Base-by-base conservation (phyloP, 2,329 filamentous ascomycete genomes). In the Cylindrodendrum hubeiense region DNA sequence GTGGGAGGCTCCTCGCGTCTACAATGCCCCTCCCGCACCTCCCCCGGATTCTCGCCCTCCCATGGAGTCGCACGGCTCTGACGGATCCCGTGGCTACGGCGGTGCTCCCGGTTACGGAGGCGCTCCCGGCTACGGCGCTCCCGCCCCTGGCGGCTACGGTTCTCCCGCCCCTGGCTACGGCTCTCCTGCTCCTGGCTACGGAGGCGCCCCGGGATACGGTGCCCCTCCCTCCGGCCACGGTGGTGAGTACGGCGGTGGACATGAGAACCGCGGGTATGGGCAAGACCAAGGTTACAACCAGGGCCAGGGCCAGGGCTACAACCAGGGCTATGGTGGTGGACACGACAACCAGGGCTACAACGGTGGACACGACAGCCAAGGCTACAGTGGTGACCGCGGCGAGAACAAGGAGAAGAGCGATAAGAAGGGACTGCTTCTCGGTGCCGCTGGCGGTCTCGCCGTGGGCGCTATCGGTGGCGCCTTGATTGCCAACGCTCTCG, bases 401-500 rank as follows among this genome's bases (percentile, higher is more conserved):
- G 60, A 65, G 33, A 34, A 71, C 49, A 54, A 74, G 67, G 77
- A 83, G 68, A 79, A 81, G 71, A 78, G 78, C 43, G 83, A 83
- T 59, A 85, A 82, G 68, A 86, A 84, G 21, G 86, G 85, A 71
- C 82, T 89, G 75, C 79, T 90, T 47, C 82, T 88, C 22, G 89
- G 84, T 46, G 89, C 86, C 54, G 86, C 85, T 10, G 89, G 83
- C 37, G 90, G 89, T 77, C 74, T 90, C 21, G 89, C 86, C 1
- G 79, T 85, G 13, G 87, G 88, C 69, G 85, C 83, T 58, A 75
- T 88, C 41, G 89, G 86, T 24, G 89, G 88, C 54, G 89, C 87
- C 3, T 72, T 89, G 49, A 80, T 91, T 57, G 85, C 84, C 46
- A 83, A 90, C 72, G 87, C 85, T 57, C 71, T 89, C 30, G 61